phyloP scores from a whole-genome alignment of 1,284 basidiomycete species.

The Irpex sp. region DNA sequence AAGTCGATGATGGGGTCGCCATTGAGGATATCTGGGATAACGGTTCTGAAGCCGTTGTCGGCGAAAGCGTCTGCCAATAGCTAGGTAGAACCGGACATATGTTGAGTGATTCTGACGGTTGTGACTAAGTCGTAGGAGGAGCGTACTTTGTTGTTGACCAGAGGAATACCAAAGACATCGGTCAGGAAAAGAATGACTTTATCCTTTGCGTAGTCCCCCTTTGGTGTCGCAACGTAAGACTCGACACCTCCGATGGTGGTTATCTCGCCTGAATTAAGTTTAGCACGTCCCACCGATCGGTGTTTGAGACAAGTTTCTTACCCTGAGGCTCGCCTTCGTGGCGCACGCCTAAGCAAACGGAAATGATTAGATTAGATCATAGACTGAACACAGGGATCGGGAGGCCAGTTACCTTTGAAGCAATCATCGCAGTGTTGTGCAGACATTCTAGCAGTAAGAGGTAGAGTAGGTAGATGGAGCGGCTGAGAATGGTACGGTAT shows the following conservation, averaged over 20 bases:
- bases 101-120: background rate
- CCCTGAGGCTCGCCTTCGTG: constrained; percentile 55
- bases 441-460: background rate
- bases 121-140: background rate
- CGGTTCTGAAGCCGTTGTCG: constrained; percentile 65
- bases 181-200: constrained; percentile 56
- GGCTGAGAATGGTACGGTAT: background rate
- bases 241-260: constrained; percentile 45
- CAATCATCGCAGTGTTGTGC: constrained; percentile 12
- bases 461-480: too few species aligned
- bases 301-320: constrained; percentile 15
- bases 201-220: constrained; percentile 45
- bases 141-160: constrained; percentile 49
- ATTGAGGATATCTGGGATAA: constrained; percentile 57
- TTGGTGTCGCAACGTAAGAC: constrained; percentile 49
- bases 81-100: constrained; percentile 27
- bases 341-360: constrained; percentile 38
- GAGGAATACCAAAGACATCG: constrained; percentile 65
- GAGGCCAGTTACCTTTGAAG: constrained; percentile 3
- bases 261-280: constrained; percentile 31
- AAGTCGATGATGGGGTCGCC: constrained; percentile 51
- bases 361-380: background rate
- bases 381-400: background rate
- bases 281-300: background rate
- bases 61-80: constrained; percentile 73